These are phyloP conservation scores for Iodosphaeria phyllophila DNA, from an alignment of 2,329 filamentous ascomycete species.

Conservation along the genomic window DNA sequence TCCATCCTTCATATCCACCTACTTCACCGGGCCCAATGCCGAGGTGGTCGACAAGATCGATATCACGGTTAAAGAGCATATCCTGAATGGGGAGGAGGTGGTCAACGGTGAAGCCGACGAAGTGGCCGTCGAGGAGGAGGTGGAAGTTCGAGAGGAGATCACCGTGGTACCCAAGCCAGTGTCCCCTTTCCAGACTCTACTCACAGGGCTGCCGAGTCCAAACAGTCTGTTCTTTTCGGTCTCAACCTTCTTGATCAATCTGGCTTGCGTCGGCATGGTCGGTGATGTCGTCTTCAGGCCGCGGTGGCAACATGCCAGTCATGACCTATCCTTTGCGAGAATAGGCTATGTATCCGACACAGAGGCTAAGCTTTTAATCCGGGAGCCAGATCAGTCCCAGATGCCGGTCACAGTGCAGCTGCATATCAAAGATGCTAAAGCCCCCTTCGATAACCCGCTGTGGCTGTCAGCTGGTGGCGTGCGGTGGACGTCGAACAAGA, in stretches of 20 bases:
- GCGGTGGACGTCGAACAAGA: conserved; percentile 48
- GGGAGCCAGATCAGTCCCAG: conserved; percentile 60
- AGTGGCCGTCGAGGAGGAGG: conserved; percentile 24
- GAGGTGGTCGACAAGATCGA: conserved; percentile 42
- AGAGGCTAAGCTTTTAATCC: conserved; percentile 63
- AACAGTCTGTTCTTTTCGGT: conserved; percentile 47
- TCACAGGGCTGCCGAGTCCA: conserved; percentile 60
- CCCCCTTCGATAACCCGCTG: conserved; percentile 32
- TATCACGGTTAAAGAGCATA: conserved; percentile 29
- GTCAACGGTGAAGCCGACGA: conserved; percentile 15
- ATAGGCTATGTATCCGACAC: conserved; percentile 71
- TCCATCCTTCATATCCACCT: conserved; percentile 41
- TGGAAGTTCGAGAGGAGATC: conserved; percentile 46
- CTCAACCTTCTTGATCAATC: conserved; percentile 54
- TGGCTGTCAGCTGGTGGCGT: conserved; percentile 54
- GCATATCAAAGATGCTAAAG: conserved; percentile 29
- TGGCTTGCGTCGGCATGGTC: conserved; percentile 46
- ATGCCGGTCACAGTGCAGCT: conserved; percentile 61
- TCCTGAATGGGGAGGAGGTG: conserved; percentile 21
- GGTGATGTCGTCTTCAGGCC: conserved; percentile 66
- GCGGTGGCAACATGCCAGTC: conserved; percentile 45
- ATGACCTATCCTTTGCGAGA: conserved; percentile 70
- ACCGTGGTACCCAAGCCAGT: conserved; percentile 36
- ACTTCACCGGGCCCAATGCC: conserved; percentile 35
- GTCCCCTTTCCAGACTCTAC: conserved; percentile 42